Evolutionary conservation across 192 early-diverging fungal genomes (phyloP).

Genomic region (Rhizophagus prolifer): DNA sequence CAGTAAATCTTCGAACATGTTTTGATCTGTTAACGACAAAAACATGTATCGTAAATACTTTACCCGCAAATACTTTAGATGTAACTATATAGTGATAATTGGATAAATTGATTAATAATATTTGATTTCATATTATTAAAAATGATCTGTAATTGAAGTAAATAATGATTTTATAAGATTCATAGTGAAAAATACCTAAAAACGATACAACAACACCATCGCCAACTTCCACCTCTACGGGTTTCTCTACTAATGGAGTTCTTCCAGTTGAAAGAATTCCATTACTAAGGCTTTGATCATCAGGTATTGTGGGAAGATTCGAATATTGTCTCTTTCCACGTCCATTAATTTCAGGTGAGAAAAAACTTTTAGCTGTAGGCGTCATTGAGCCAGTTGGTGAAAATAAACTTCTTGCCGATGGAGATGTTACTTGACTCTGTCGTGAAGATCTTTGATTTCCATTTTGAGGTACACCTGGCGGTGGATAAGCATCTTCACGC

Average conservation of each 20-base stretch:
- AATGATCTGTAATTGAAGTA: too few species aligned
- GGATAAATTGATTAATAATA: not conserved
- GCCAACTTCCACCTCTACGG: constrained; percentile 47
- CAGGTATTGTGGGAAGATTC: constrained; percentile 34
- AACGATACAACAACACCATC: constrained; percentile 61
- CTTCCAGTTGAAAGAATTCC: constrained; percentile 26
- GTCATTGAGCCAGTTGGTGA: constrained; percentile 24
- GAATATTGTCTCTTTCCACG: constrained; percentile 24
- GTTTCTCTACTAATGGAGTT: constrained; percentile 24
- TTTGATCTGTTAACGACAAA: constrained; percentile 61
- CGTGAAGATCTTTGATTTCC: constrained; percentile 14
- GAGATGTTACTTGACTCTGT: not conserved
- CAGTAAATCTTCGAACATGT: constrained; percentile 53
- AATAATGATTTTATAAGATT: not conserved
- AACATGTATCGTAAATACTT: constrained; percentile 54
- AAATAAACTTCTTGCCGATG: constrained; percentile 7
- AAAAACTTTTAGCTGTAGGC: constrained; percentile 22
- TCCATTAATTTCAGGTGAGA: constrained; percentile 17
- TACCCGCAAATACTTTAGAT: constrained; percentile 45
- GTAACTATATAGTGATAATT: constrained; percentile 30
- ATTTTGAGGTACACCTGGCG: not conserved
- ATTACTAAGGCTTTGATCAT: constrained; percentile 28
- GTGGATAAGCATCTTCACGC: constrained; percentile 29
- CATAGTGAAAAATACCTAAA: constrained; percentile 38
- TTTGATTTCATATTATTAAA: too few species aligned